Percentiles rank a stretch among this genome's conserved stretches.
These are phyloP conservation scores for Pichia deserticola DNA, from an alignment of 805 yeast genomes.

Conservation along the genomic window DNA sequence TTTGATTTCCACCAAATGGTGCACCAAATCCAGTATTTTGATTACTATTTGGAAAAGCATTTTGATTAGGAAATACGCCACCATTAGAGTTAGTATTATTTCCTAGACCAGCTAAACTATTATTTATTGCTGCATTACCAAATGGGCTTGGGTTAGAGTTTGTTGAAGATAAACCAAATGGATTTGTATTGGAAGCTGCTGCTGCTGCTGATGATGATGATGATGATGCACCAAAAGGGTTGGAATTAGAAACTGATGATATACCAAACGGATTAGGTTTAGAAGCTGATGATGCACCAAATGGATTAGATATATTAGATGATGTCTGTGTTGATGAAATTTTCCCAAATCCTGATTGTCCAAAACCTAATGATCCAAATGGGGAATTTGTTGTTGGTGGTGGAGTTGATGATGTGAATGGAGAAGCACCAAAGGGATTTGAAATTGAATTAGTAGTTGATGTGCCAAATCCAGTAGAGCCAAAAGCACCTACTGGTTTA, in stretches of 20 bases:
- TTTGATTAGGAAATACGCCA: background rate
- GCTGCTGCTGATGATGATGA: no score
- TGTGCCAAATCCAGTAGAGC: constrained; percentile 15
- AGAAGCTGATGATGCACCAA: constrained; percentile 8
- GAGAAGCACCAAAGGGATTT: constrained; percentile 18
- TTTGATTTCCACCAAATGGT: constrained; percentile 6
- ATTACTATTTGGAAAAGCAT: background rate
- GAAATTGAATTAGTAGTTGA: constrained; percentile 3
- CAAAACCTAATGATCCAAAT: no score
- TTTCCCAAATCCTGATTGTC: no score
- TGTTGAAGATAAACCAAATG: constrained; percentile 2
- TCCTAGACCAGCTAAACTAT: no score
- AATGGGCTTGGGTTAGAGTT: background rate
- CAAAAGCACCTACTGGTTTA: background rate
- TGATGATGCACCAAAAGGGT: constrained; percentile 19
- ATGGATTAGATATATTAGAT: constrained; percentile 7
- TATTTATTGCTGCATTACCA: background rate
- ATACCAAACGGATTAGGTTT: background rate
- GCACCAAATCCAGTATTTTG: constrained; percentile 9
- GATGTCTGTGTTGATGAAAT: no score
- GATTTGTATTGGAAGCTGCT: constrained; percentile 16
- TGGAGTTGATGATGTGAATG: background rate
- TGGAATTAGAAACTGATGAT: background rate
- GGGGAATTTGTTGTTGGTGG: background rate
- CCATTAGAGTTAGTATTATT: background rate